Evolutionary conservation across 2,329 filamentous ascomycete genomes (phyloP), one percentile per base, ranked within the genome.

Genomic region (Colletotrichum eleusines): DNA sequence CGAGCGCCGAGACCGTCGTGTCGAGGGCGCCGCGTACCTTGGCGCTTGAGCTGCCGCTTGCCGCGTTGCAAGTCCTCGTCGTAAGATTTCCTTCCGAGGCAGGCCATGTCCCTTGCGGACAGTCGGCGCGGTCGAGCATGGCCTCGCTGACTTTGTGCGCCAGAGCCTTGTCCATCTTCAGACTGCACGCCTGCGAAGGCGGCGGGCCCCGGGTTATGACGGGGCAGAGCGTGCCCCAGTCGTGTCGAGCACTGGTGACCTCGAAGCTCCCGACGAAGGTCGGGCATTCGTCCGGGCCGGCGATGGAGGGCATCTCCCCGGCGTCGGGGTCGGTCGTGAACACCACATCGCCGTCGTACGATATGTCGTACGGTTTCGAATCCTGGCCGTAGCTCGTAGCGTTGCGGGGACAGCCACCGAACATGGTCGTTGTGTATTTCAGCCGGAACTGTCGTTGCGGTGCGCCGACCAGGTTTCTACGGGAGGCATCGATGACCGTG

Each of bases 91-190:
- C 62, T n/a, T 46, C 35, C 3, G 51, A 38, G 28, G 58, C 62
- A 5, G 62, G 62, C 62, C 62, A 64, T 31, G 51, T 46, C 40
- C 62, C 62, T 2, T 20, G 42, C 28, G 33, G 1, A 7, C 62
- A 64, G 14, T 48, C 6, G 9, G 62, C 62, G 20, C 50, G 50
- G n/a, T n/a, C 35, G 28, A 64, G 53, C 62, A 64, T 64, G 50
- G 50, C 38, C 28, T 26, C 28, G 26, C 33, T 35, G 11, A 64
- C 53, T 11, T 64, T 18, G 26, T 26, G n/a, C 33, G 53, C 62
- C n/a, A 64, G 28, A 9, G 50, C n/a, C 38, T 18, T 28, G n/a
- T 64, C 62, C 62, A 44, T 55, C 38, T 55, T 44, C 8, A 64
- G 38, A 33, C 38, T 28, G 33, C 62, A 64, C n/a, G 62, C 38